Conservation (phyloP, 2,329 filamentous ascomycete species). For the Curvularia spicifera region DNA sequence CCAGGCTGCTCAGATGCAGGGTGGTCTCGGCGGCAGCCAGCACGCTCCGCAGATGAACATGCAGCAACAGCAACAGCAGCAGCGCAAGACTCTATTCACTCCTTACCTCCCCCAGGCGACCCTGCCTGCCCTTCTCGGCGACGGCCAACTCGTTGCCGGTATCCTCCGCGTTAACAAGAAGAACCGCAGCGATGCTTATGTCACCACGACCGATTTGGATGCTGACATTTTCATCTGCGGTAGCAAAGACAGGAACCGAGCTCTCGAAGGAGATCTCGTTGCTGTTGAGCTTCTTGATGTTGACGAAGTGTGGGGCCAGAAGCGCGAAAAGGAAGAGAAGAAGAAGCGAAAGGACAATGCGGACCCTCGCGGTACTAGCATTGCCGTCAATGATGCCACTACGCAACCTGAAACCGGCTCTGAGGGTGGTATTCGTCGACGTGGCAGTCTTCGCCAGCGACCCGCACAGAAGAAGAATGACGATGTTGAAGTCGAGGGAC, state of each 20-base stretch:
- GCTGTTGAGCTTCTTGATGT: constrained; percentile 96
- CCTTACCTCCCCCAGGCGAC: constrained; percentile 96
- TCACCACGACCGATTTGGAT: constrained; percentile 91
- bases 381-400: constrained; percentile 68
- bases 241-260: constrained; percentile 97
- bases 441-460: constrained; percentile 93
- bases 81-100: constrained; percentile 97
- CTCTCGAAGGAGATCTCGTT: constrained; percentile 93
- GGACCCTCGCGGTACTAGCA: constrained; percentile 81
- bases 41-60: constrained; percentile 66
- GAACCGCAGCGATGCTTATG: constrained; percentile 97
- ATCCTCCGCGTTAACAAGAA: constrained; percentile 99
- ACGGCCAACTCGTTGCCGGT: constrained; percentile 94
- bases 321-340: constrained; percentile 99
- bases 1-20: constrained; percentile 84
- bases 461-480: constrained; percentile 99
- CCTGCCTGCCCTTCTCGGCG: constrained; percentile 84
- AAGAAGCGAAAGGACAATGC: constrained; percentile 99
- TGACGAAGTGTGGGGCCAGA: constrained; percentile 98
- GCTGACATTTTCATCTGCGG: constrained; percentile 99
- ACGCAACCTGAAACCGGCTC: constrained; percentile 64
- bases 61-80: constrained; percentile 87
- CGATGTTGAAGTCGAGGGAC: constrained; percentile 97
- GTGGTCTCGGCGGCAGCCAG: constrained; percentile 72
- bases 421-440: constrained; percentile 87